Percentiles rank a stretch among this genome's conserved stretches.
phyloP scores from a whole-genome alignment of 2,329 filamentous ascomycete species.

The Clonostachys rhizophaga region DNA sequence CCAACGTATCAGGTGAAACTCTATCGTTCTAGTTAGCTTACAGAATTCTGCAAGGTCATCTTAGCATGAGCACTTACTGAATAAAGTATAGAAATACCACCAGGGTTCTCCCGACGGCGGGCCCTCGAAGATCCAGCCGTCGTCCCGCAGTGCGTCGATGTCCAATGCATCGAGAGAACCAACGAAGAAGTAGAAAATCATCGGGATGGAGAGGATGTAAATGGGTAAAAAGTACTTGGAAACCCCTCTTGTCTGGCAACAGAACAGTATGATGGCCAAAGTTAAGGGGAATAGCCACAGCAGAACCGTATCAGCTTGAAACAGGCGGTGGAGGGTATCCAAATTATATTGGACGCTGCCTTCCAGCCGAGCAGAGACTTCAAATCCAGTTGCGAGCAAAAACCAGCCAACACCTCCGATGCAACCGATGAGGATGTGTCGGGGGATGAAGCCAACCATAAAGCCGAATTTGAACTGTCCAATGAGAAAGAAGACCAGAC shows the following conservation, averaged over 20 bases:
- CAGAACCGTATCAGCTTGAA: slow-evolving; percentile 67
- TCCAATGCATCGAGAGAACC: slow-evolving; percentile 63
- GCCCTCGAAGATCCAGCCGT: slow-evolving; percentile 88
- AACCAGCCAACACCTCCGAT: slow-evolving; percentile 98
- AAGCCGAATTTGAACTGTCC: slow-evolving; percentile 84
- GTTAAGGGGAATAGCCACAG: slow-evolving; percentile 80
- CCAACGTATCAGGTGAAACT: slow-evolving; percentile 80
- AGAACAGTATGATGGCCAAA: slow-evolving; percentile 72
- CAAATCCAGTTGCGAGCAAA: slow-evolving; percentile 83
- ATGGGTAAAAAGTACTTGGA: slow-evolving; percentile 82
- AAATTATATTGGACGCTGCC: slow-evolving; percentile 80
- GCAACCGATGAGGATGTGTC: slow-evolving; percentile 93
- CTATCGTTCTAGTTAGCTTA: slow-evolving; percentile 31
- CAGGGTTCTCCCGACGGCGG: slow-evolving; percentile 84
- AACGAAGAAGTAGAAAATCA: slow-evolving; percentile 75
- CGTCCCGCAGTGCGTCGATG: slow-evolving; percentile 59
- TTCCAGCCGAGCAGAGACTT: slow-evolving; percentile 85
- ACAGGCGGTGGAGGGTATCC: slow-evolving; percentile 69
- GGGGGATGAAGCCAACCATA: slow-evolving; percentile 92
- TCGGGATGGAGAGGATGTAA: slow-evolving; percentile 77
- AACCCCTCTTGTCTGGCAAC: slow-evolving; percentile 69
- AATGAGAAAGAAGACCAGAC: slow-evolving; percentile 86
- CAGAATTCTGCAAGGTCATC: background rate
- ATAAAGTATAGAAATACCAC: slow-evolving; percentile 97
- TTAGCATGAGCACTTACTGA: slow-evolving; percentile 56